phyloP scores from a whole-genome alignment of 495 filamentous ascomycete species.

The Aspergillus campestris region DNA sequence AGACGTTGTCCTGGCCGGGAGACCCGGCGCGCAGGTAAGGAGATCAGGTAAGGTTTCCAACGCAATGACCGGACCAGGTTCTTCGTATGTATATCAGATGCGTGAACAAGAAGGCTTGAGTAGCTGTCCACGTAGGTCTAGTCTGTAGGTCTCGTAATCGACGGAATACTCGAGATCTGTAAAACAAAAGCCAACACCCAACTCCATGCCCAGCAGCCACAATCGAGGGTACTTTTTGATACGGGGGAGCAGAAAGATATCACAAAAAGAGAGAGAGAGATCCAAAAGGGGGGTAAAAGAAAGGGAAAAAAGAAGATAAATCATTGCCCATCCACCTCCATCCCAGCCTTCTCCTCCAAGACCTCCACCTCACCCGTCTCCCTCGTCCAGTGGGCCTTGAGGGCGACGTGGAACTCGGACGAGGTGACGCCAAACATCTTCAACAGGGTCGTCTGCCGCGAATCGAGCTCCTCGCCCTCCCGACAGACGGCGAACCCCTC shows the following conservation, averaged over 20 bases:
- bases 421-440: conserved; percentile 88
- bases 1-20: conserved; percentile 14
- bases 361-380: conserved; percentile 34
- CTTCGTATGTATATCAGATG: conserved; percentile 12
- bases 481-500: conserved; percentile 64
- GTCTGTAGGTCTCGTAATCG: too few species aligned
- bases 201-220: conserved; percentile 24
- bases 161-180: too few species aligned
- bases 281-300: conserved; percentile 18
- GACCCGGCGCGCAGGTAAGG: conserved; percentile 47
- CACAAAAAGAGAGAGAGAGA: conserved; percentile 20
- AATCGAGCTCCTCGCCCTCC: conserved; percentile 74
- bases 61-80: conserved; percentile 27
- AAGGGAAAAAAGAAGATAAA: conserved; percentile 12
- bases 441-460: conserved; percentile 80
- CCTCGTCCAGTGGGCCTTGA: conserved; percentile 55
- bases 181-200: conserved; percentile 28
- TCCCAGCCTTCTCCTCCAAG: conserved; percentile 27
- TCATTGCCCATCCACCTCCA: conserved; percentile 35
- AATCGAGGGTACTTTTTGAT: background rate
- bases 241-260: background rate
- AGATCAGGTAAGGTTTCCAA: conserved; percentile 58
- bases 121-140: too few species aligned
- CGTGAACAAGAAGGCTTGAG: conserved; percentile 4
- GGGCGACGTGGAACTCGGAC: conserved; percentile 75